Conservation (phyloP, 1,284 basidiomycete species). For the Irpex rosettiformis region DNA sequence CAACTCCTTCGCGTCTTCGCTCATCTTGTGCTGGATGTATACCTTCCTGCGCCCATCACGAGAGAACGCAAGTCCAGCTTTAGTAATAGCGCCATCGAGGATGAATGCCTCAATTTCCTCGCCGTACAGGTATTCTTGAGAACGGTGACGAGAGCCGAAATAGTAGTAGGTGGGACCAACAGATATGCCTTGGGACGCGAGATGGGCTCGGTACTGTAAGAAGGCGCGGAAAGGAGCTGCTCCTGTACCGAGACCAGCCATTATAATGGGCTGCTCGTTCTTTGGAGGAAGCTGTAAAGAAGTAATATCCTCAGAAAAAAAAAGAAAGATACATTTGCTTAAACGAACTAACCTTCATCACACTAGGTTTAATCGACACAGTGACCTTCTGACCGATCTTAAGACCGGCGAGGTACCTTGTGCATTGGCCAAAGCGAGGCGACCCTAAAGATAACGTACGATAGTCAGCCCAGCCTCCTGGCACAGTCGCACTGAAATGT, state of each 20-base stretch:
- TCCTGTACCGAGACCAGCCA: conserved; percentile 97
- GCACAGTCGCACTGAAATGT: neutral
- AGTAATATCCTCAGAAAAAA: neutral
- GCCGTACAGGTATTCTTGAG: conserved; percentile 95
- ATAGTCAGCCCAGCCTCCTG: conserved; percentile 4
- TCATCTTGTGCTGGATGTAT: conserved; percentile 99
- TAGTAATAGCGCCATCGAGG: conserved; percentile 79
- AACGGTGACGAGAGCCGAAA: conserved; percentile 95
- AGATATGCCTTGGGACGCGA: conserved; percentile 71
- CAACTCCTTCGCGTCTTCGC: conserved; percentile 80
- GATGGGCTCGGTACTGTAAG: conserved; percentile 90
- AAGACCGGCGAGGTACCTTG: conserved; percentile 87
- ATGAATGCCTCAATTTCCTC: conserved; percentile 88
- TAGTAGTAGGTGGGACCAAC: conserved; percentile 96
- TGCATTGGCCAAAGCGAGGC: conserved; percentile 91
- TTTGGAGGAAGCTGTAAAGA: conserved; percentile 73
- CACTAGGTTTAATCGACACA: conserved; percentile 97
- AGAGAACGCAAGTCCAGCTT: conserved; percentile 94
- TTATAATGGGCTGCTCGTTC: conserved; percentile 89
- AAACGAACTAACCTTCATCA: conserved; percentile 82
- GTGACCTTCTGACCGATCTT: conserved; percentile 90
- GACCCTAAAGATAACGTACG: conserved; percentile 47
- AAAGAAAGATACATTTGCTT: neutral
- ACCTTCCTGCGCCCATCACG: conserved; percentile 91
- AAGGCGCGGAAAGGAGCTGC: conserved; percentile 99